phyloP scores from a whole-genome alignment of 169 alveolate species.

The Plasmodium cynomolgi region DNA sequence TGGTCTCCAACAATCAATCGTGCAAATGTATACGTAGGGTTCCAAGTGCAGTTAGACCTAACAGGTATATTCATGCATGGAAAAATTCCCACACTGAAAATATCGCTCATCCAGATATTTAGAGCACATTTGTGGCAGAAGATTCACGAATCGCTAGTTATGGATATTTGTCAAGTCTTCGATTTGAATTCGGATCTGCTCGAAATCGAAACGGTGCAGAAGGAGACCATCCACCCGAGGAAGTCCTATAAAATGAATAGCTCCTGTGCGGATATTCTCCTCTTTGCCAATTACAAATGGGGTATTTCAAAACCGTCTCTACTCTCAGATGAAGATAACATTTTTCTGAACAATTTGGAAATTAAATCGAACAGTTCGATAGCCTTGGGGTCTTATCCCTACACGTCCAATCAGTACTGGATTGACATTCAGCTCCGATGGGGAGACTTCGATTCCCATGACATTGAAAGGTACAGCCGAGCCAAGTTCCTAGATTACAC shows the following conservation, averaged over 20 bases:
- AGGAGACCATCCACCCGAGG: slow-evolving; percentile 99
- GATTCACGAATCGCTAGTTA: slow-evolving; percentile 99
- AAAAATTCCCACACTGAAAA: slow-evolving; percentile 99
- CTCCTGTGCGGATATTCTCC: slow-evolving; percentile 99
- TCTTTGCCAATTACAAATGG: slow-evolving; percentile 99
- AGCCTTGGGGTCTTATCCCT: slow-evolving; percentile 53
- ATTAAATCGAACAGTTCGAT: slow-evolving; percentile 73
- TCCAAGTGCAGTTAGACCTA: slow-evolving; percentile 99
- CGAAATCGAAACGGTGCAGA: slow-evolving; percentile 99
- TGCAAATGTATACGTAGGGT: slow-evolving; percentile 99
- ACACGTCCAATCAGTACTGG: slow-evolving; percentile 93
- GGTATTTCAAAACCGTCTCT: slow-evolving; percentile 96
- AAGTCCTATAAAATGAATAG: slow-evolving; percentile 99
- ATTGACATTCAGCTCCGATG: slow-evolving; percentile 99
- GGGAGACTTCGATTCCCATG: slow-evolving; percentile 99
- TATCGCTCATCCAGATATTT: slow-evolving; percentile 98
- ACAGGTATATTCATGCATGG: slow-evolving; percentile 99
- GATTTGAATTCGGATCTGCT: slow-evolving; percentile 98
- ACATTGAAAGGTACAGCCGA: slow-evolving; percentile 99
- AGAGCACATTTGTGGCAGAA: slow-evolving; percentile 99
- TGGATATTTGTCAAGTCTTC: slow-evolving; percentile 99
- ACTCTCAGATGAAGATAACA: slow-evolving; percentile 92
- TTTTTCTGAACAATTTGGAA: slow-evolving; percentile 90
- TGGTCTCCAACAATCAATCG: slow-evolving; percentile 99
- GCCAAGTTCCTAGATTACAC: slow-evolving; percentile 99